Base-by-base conservation (phyloP, 257 asterid species). In the Solanum tacnaense region DNA sequence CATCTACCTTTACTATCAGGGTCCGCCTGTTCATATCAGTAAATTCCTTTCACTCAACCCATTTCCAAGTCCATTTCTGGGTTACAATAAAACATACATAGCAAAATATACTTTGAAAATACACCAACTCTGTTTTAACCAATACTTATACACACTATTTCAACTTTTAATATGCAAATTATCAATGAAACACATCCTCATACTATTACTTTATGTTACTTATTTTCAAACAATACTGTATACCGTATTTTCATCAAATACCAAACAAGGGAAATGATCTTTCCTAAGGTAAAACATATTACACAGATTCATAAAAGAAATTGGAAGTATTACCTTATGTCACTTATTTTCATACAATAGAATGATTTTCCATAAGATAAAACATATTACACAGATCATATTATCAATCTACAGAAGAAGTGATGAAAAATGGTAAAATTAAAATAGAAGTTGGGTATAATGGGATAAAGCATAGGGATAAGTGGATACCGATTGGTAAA, bases 1-100 rank as follows among this genome's bases (percentile, higher is more conserved):
- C 93, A 89, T 93, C 93, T 93, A 88, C 88, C 90, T 67, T 91
- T 87, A 74, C 86, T 79, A 90, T 87, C 93, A 85, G 89, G 92
- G 68, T 91, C 96, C 31, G 71, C 91, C 98, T 96, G 88, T n/a
- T 79, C 89, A 90, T 83, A 89, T 18, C n/a, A 13, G 46, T 5
- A 10, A 39, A 23, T 35, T 46, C 83, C 9, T 70, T 85, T 29
- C 13, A 32, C 12, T n/a, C 62, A 74, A 74, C 52, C 81, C 31
- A 20, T 35, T 74, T 35, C 31, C 52, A 36, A 36, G 18, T 74
- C 15, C 44, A 36, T 74, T 74, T 20, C 82, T 8, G 49, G 82
- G 2, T 21, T 21, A 74, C 82, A 74, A 35, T 74, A 12, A 74
- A 74, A 7, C 15, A 74, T 20, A 74, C 13, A 74, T 21, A 11